Base-by-base conservation (phyloP, 2,329 filamentous ascomycete species). In the Penicillium expansum region DNA sequence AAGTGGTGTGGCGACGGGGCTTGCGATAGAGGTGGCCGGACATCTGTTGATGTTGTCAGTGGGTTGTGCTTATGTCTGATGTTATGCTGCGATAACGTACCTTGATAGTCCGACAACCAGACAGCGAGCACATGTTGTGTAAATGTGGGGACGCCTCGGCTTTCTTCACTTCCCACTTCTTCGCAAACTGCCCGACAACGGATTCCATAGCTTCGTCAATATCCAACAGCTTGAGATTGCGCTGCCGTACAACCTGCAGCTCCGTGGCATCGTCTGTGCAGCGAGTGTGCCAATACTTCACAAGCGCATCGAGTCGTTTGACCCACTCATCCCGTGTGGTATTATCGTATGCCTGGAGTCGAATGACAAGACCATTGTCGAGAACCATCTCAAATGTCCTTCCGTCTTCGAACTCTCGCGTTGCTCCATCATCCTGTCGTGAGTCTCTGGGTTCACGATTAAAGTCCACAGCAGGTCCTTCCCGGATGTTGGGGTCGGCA, bases 121-220 rank as follows among this genome's bases (percentile, higher is more conserved):
- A 80, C 22, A 88, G 80, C n/a, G 82, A 81, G 69, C 86, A 89
- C 74, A 88, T 81, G 68, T 89, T 86, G 75, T 87, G 88, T n/a
- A 88, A 72, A 38, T 83, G 74, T 1, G 86, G 81, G 1, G 82
- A 86, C n/a, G 86, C 84, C 62, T 82, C 81, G 1, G 84, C 83
- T 60, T 85, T 81, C 16, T 79, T 83, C 22, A 88, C 85, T 68
- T 89, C 86, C 86, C 86, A 89, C 65, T 88, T 88, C 61, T 80
- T 77, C 0, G 85, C 85, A 65, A 85, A 88, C 65, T 87, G 85
- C 10, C 86, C 86, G n/a, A 88, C 72, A 42, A 82, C 73, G 0
- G 86, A 85, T 70, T 89, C 86, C 62, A 82, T 78, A 62, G 85
- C 82, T 67, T 89, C 86, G 66, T 88, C 85, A 55, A 89, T 86